Evolutionary conservation across 768 basidiomycete species (phyloP).

Genomic region (Phlebiopsis flavidoalba): DNA sequence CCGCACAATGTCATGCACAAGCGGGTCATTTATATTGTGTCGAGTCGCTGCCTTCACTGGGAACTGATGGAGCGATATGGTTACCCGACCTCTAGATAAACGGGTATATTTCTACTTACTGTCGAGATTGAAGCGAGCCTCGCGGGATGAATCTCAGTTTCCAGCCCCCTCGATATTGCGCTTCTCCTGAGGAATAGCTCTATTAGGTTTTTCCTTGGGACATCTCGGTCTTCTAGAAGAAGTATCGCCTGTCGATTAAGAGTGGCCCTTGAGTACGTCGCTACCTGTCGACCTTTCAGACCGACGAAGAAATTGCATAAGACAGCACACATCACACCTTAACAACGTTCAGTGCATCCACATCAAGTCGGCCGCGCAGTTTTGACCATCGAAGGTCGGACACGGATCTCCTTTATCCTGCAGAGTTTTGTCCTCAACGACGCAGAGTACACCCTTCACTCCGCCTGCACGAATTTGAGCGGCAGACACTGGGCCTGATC

Average conservation of each 20-base stretch:
- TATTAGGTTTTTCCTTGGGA: neutral
- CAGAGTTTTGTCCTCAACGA: neutral
- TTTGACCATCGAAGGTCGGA: conserved; percentile 4
- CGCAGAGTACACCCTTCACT: conserved; percentile 7
- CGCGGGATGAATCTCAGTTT: neutral
- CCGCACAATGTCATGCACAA: neutral
- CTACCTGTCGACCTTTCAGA: neutral
- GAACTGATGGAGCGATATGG: neutral
- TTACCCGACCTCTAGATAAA: neutral
- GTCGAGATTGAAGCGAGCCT: neutral
- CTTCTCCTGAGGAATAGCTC: conserved; percentile 9
- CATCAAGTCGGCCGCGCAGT: neutral
- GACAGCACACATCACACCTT: neutral
- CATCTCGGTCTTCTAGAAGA: conserved; percentile 1
- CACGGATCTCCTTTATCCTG: neutral
- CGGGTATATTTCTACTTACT: neutral
- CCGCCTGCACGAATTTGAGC: conserved; percentile 9
- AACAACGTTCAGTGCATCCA: neutral
- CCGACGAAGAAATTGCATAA: neutral
- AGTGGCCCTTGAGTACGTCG: conserved; percentile 4
- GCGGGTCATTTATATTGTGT: neutral
- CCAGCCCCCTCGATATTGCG: conserved; percentile 2
- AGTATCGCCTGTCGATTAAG: conserved; percentile 11
- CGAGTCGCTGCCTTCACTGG: neutral
- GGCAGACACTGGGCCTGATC: neutral